Conservation (phyloP, 495 filamentous ascomycete species). For the Penicillium soppii region DNA sequence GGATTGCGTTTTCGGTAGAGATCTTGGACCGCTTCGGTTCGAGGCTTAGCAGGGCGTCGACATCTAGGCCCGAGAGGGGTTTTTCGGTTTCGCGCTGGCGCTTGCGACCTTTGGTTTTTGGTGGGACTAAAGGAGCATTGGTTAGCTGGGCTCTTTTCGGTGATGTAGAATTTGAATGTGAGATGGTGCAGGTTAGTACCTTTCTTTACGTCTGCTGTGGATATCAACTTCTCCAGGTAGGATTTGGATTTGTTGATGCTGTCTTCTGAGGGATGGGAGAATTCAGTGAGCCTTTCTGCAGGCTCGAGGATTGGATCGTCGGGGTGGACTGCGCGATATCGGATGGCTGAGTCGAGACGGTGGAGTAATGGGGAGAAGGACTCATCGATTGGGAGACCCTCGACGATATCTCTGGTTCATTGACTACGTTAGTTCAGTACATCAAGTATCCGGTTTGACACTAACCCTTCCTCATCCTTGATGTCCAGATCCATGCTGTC, state of each 20-base stretch:
- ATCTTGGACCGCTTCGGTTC: conserved; percentile 63
- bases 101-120: conserved; percentile 74
- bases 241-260: conserved; percentile 56
- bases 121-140: conserved; percentile 61
- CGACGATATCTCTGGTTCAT: conserved; percentile 55
- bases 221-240: conserved; percentile 60
- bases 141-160: conserved; percentile 1
- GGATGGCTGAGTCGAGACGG: conserved; percentile 80
- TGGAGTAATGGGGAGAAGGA: conserved; percentile 91
- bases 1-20: conserved; percentile 76
- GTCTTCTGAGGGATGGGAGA: conserved; percentile 69
- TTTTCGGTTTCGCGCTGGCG: conserved; percentile 68
- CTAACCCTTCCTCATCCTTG: conserved; percentile 71
- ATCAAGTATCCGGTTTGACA: neutral
- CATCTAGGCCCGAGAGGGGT: conserved; percentile 88
- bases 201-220: conserved; percentile 81
- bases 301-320: conserved; percentile 64
- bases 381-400: conserved; percentile 79
- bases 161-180: too few species aligned
- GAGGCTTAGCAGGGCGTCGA: conserved; percentile 69
- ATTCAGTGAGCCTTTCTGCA: conserved; percentile 67
- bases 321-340: conserved; percentile 75
- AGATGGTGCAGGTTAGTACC: conserved; percentile 41
- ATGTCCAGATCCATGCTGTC: conserved; percentile 86
- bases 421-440: neutral